Evolutionary conservation across 73 alveolate species (phyloP), one percentile per base, ranked within the genome.

Genomic region (Stentor roeselii): DNA sequence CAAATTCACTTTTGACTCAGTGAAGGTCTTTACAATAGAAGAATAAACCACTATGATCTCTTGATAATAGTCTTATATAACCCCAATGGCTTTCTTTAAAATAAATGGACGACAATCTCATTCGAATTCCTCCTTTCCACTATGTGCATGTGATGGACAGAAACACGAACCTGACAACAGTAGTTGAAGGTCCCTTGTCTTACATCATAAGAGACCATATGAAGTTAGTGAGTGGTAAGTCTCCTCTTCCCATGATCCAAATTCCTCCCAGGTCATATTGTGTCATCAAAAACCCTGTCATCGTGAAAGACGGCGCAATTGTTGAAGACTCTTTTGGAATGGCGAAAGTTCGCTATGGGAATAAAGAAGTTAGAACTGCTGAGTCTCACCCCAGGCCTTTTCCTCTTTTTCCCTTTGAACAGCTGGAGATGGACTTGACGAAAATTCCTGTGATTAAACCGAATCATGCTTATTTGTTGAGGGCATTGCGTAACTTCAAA

Each of bases 361-460:
- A 92, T 31, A 36, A 75, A 27, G 97, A 92, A 76, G 80, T 87
- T 75, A 77, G 97, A 83, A 85, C 89, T 3, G 83, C 94, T 3
- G 88, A 84, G 32, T 84, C 78, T n/a, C 87, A 85, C 60, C 83
- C 92, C 27, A 93, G 88, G 30, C 97, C 97, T 3, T 92, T 92
- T 87, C 97, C 97, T 4, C 92, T 92, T 36, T 92, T 84, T 60
- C 95, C 95, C 2, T 85, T 93, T 32, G 97, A 92, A 60, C 85
- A 87, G 42, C 32, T 92, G 75, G 86, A 77, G 1, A 78, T 84
- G 60, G 87, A 78, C 59, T 87, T 90, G 27, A 60, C 59, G 36
- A 59, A 78, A 3, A 59, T 90, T 80, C 76, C 76, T 3, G 82
- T 89, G 35, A 78, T 91, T 40, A 40, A 86, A 77, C 87, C 85